Percentiles rank a stretch among this genome's conserved stretches.
These are phyloP conservation scores for Gliomastix tumulicola DNA, from an alignment of 2,329 filamentous ascomycete genomes.

Conservation along the genomic window DNA sequence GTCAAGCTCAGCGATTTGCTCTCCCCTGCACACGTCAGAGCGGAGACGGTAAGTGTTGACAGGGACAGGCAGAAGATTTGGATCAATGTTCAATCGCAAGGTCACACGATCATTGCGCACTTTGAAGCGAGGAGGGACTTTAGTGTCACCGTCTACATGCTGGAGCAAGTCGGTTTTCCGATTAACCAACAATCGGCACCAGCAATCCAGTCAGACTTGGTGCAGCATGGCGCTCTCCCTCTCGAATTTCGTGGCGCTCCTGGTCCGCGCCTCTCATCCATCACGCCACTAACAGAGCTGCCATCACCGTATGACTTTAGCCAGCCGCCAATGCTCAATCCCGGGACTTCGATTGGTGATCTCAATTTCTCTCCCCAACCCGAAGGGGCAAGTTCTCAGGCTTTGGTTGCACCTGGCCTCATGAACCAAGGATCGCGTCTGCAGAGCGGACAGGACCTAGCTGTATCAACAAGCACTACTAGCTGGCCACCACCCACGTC, in stretches of 20 bases:
- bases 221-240: neutral
- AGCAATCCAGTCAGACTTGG: too few relatives aligned
- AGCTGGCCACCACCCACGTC: too few relatives aligned
- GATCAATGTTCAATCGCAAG: slow-evolving; percentile 14
- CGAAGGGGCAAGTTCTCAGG: too few relatives aligned
- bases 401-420: too few relatives aligned
- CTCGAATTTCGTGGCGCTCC: slow-evolving; percentile 1
- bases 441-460: too few relatives aligned
- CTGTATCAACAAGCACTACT: too few relatives aligned
- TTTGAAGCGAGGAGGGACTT: slow-evolving; percentile 24
- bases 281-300: too few relatives aligned
- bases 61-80: slow-evolving; percentile 11
- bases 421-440: too few relatives aligned
- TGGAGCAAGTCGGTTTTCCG: slow-evolving; percentile 20
- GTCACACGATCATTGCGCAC: slow-evolving; percentile 13
- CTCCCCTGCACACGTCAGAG: slow-evolving; percentile 1
- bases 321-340: too few relatives aligned
- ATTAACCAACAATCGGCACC: slow-evolving; percentile 6
- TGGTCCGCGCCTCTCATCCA: slow-evolving; percentile 16
- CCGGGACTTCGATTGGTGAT: too few relatives aligned
- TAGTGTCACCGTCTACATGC: slow-evolving; percentile 18
- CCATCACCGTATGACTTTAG: too few relatives aligned
- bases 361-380: slow-evolving; percentile 1
- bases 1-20: slow-evolving; percentile 18
- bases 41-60: slow-evolving; percentile 13